Conservation (phyloP, 441 rosid genomes). For the Populus hybrid region DNA sequence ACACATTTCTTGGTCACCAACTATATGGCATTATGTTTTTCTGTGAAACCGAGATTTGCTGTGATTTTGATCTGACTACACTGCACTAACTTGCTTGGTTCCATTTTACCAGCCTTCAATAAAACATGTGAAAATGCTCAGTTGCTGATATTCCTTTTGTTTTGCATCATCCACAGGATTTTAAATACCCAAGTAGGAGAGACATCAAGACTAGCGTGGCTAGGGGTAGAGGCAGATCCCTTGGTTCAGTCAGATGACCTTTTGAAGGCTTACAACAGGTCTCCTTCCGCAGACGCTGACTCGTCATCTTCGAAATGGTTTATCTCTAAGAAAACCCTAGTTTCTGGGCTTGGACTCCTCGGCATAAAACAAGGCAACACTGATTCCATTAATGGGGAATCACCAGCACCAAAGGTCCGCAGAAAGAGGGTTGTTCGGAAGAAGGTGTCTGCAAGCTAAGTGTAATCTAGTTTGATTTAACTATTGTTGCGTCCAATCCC, state of each 20-base stretch:
- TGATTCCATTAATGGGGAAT: constrained; percentile 37
- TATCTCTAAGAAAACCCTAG: constrained; percentile 73
- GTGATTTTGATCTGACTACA: background rate
- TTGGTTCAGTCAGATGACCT: constrained; percentile 70
- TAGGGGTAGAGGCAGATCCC: constrained; percentile 89
- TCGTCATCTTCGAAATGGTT: constrained; percentile 68
- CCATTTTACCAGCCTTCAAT: background rate
- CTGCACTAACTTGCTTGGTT: background rate
- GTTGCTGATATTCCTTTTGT: constrained; percentile 11
- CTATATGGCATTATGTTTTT: background rate
- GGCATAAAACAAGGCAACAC: constrained; percentile 69
- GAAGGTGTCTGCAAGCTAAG: constrained; percentile 58
- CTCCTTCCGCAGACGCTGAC: constrained; percentile 34
- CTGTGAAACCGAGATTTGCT: background rate
- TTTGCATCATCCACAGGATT: constrained; percentile 44
- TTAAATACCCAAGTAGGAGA: constrained; percentile 75
- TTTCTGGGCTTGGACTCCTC: constrained; percentile 75
- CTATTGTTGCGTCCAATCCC: constrained; percentile 31
- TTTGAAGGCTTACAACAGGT: constrained; percentile 68
- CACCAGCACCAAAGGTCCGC: constrained; percentile 57
- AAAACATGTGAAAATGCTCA: background rate
- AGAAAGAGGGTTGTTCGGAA: constrained; percentile 89
- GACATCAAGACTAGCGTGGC: constrained; percentile 77
- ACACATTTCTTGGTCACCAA: background rate
- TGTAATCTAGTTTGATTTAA: constrained; percentile 21